These are phyloP conservation scores for Uronychia setigera DNA, from an alignment of 73 alveolate genomes.

Conservation along the genomic window DNA sequence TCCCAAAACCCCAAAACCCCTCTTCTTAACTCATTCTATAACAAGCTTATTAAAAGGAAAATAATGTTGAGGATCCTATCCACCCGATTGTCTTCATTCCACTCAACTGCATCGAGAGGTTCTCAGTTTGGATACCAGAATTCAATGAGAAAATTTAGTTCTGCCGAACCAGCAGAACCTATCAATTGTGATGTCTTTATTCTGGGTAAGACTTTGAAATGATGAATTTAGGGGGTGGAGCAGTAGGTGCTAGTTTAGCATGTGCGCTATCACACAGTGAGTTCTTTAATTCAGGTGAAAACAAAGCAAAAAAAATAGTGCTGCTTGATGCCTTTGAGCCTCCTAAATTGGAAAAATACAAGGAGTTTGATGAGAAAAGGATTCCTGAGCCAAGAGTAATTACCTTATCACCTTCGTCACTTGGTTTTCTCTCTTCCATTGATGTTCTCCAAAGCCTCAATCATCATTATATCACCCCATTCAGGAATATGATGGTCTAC, in stretches of 20 bases:
- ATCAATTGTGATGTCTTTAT: no score
- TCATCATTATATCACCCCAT: slow-evolving; percentile 32
- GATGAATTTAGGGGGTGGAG: slow-evolving; percentile 58
- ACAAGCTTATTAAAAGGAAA: no score
- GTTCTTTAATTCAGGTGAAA: slow-evolving; percentile 6
- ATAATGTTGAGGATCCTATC: no score
- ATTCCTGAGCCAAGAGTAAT: slow-evolving; percentile 64
- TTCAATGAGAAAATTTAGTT: no score
- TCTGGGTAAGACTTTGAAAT: no score
- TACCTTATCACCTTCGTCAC: slow-evolving; percentile 50
- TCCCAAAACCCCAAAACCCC: no score
- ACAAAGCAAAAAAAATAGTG: slow-evolving; percentile 27
- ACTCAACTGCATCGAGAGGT: no score
- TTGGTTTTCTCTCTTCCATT: slow-evolving; percentile 42
- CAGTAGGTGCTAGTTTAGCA: slow-evolving; percentile 53
- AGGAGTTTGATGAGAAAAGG: slow-evolving; percentile 4
- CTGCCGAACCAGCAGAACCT: no score
- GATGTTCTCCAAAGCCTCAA: slow-evolving; percentile 44
- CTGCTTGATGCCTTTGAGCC: slow-evolving; percentile 35
- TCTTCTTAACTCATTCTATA: no score
- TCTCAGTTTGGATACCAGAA: no score
- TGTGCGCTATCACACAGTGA: slow-evolving; percentile 52
- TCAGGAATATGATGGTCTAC: slow-evolving; percentile 50
- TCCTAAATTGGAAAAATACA: slow-evolving; percentile 24
- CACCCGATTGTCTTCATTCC: no score